Conservation (phyloP, 2,329 filamentous ascomycete genomes). For the Passalora sequoiae region DNA sequence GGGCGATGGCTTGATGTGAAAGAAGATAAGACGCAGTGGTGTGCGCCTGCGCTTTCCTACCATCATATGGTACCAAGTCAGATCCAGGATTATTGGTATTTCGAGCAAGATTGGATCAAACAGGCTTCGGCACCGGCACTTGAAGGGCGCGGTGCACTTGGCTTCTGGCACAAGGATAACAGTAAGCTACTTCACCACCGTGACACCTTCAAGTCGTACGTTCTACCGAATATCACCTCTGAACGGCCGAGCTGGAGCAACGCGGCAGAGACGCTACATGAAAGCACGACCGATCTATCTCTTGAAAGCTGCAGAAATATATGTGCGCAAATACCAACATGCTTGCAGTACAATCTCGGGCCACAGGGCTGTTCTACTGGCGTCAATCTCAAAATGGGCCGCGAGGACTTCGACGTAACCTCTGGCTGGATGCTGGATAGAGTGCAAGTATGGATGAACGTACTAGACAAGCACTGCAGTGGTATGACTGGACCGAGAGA, state of each 20-base stretch:
- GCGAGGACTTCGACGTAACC: conserved; percentile 10
- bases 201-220: conserved; percentile 29
- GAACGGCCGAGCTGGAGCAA: conserved; percentile 28
- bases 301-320: conserved; percentile 23
- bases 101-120: conserved; percentile 29
- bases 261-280: conserved; percentile 17
- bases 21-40: conserved; percentile 36
- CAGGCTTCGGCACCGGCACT: background rate
- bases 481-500: too few species aligned
- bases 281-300: conserved; percentile 11
- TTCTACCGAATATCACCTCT: conserved; percentile 22
- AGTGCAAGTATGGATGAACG: conserved; percentile 17
- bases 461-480: conserved; percentile 14
- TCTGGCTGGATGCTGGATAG: conserved; percentile 26
- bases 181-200: conserved; percentile 24
- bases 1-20: conserved; percentile 35
- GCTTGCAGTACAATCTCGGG: conserved; percentile 26
- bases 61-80: conserved; percentile 30
- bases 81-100: conserved; percentile 26
- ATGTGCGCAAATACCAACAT: conserved; percentile 21
- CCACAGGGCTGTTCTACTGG: conserved; percentile 22
- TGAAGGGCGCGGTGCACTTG: background rate
- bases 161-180: conserved; percentile 12
- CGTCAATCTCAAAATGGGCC: conserved; percentile 18
- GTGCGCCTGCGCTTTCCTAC: conserved; percentile 37